These are phyloP conservation scores for Aristolochia californica DNA, from an alignment of 164 flowering plant species.

Conservation along the genomic window DNA sequence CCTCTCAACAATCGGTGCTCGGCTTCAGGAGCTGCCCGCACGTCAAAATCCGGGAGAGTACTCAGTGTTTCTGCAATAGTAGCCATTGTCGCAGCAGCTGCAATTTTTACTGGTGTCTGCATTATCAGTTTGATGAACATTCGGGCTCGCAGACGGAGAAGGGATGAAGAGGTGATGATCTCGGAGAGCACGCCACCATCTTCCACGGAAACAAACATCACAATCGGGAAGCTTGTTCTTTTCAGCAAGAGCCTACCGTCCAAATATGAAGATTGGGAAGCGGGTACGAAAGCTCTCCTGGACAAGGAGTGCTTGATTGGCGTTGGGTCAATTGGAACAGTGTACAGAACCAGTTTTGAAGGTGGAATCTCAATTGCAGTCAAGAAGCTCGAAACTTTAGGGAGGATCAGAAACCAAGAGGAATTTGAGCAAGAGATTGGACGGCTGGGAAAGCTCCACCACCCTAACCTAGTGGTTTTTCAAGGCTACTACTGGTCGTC, in stretches of 20 bases:
- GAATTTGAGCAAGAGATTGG: constrained; percentile 96
- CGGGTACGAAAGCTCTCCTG: constrained; percentile 88
- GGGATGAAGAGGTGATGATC: constrained; percentile 28
- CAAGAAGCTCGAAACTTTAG: constrained; percentile 84
- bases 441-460: constrained; percentile 56
- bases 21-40: constrained; percentile 10
- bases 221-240: constrained; percentile 87
- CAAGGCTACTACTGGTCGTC: constrained; percentile 97
- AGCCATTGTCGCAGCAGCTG: constrained; percentile 86
- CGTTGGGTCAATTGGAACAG: constrained; percentile 79
- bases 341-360: constrained; percentile 75
- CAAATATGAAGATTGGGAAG: constrained; percentile 93
- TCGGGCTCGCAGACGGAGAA: constrained; percentile 36
- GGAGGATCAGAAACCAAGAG: constrained; percentile 85
- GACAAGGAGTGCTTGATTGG: constrained; percentile 83
- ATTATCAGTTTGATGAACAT: constrained; percentile 55
- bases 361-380: constrained; percentile 86
- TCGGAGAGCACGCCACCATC: constrained; percentile 63
- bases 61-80: constrained; percentile 70
- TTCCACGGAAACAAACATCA: constrained; percentile 69
- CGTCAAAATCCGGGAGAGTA: constrained; percentile 23
- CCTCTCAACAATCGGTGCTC: constrained; percentile 56
- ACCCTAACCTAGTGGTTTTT: constrained; percentile 63
- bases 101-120: constrained; percentile 75
- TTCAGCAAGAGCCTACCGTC: constrained; percentile 91